Base-by-base conservation (phyloP, 2,329 filamentous ascomycete genomes). In the Madurella fahalii region DNA sequence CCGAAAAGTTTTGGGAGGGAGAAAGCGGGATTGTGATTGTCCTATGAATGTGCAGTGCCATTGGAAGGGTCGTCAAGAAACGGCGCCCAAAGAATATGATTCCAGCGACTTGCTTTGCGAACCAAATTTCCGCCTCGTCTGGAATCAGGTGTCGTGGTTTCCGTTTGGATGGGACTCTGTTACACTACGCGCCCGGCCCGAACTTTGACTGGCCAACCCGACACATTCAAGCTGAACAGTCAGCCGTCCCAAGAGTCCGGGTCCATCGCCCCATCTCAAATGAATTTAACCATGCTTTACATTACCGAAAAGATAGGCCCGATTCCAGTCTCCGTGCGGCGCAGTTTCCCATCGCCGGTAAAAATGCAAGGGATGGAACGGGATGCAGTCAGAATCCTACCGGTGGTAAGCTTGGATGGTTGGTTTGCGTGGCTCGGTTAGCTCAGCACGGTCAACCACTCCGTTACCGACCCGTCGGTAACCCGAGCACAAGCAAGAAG, bases 391-490 rank as follows among this genome's bases (percentile, higher is more conserved):
- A 25, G 25, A 25, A 25, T 25, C 25, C 25, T 25, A 3, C 25
- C 25, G 34, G 34, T 37, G 34, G 34, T 11, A 4, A 12, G 34
- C 34, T n/a, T 18, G n/a, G 12, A 15, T 8, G 31, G 16, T 13
- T 43, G 16, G 30, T 42, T 9, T 20, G 9, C 13, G 34, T 11
- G 4, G 34, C 13, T 15, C 11, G 34, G 34, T 37, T 37, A 15
- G 34, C 34, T 15, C 34, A 37, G 34, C 34, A 37, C 34, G 34
- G 34, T 4, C 34, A 12, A 5, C 34, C 20, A 32, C 20, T 39
- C 25, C 12, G 43, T 47, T 52, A 52, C 43, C 50, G 41, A 40
- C 15, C 50, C 13, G 43, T 52, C 50, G 50, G 50, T 34, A 52
- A 52, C 42, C 30, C 39, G 11, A 11, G 39, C 25, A 25, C 25